Base-by-base conservation (phyloP, 75 land plant species). In the Pinus albicaulis region DNA sequence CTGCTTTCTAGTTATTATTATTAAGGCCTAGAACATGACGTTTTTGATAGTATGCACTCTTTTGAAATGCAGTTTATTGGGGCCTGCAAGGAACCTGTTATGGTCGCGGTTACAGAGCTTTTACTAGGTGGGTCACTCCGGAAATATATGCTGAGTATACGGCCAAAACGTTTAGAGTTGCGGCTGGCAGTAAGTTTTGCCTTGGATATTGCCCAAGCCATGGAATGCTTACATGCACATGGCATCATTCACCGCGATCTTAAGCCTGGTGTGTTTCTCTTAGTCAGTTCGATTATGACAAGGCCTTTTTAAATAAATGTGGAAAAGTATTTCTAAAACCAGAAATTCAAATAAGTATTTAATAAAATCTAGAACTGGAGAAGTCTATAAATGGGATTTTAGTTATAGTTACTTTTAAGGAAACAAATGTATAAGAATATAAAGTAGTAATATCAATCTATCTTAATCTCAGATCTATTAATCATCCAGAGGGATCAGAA, bases 71-170 rank as follows among this genome's bases (percentile, higher is more conserved):
- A 93, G 93, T 95, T 95, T 48, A 87, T 95, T 76, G 98, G 98
- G 24, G 96, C 93, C 55, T 95, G 98, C 77, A 93, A 89, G 81
- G 98, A 95, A 89, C 98, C 93, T 53, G 82, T 92, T 72, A 93
- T 95, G 98, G 98, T 93, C 53, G 85, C 91, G 31, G 98, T 95
- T 16, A 95, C 98, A 19, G 98, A 95, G 89, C 93, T 95, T 66
- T 72, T 95, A 58, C 52, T 80, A 57, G 98, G 98, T 4, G 92
- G 91, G 34, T 91, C 98, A 7, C 74, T 95, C 65, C 82, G 91
- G 68, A 95, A 89, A 73, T 89, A 85, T 70, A 58, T 95, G 87
- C 59, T 91, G 26, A 87, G 82, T 72, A 36, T 93, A 81, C 72
- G 98, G 74, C 98, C 98, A 44, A 78, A 90, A 60, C 65, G 81